Base-by-base conservation (phyloP, 2,329 filamentous ascomycete species). In the Gnomoniopsis smithogilvyi region DNA sequence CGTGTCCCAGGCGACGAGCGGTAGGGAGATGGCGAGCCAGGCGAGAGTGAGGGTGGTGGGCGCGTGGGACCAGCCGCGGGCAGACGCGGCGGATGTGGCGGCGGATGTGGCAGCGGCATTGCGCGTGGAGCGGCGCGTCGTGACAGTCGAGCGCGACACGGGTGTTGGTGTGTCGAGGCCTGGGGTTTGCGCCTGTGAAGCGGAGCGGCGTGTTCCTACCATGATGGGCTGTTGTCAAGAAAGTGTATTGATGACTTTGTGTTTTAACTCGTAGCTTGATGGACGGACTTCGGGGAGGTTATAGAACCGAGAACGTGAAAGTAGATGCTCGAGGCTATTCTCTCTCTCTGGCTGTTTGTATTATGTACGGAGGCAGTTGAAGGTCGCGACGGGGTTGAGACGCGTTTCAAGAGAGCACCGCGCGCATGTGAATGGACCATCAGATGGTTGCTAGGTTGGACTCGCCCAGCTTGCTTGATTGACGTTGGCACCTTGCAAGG, bases 1-100 rank as follows among this genome's bases (percentile, higher is more conserved):
- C 33, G 83, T 84, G 75, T 96, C 92, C 92, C 92, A 96, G 53
- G 84, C 69, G 51, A 96, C 91, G 61, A 96, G 81, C 1, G 90
- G 91, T 17, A 95, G 75, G 21, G 90, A 92, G 62, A 94, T 64
- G 60, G 80, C 73, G 26, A 96, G 80, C 92, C 92, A 96, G 63
- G 86, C 65, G 47, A 91, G 80, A 22, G 78, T 81, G 1, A 70
- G 56, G 1, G 67, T 61, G 8, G 77, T 73, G 6, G 82, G 82
- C 6, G 73, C 67, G 72, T 85, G 81, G 33, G 69, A 63, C 76
- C 75, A 83, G 49, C 56, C 62, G 19, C 46, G 30, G 19, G 59
- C 24, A 6, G 53, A n/a, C 48, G 36, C 7, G 30, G 55, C 14
- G 50, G 59, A 15, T 45, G 51, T 56, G 30, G 60, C 58, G 17